These are phyloP conservation scores for Puccinia sorghi DNA, from an alignment of 1,284 basidiomycete genomes.

Conservation along the genomic window DNA sequence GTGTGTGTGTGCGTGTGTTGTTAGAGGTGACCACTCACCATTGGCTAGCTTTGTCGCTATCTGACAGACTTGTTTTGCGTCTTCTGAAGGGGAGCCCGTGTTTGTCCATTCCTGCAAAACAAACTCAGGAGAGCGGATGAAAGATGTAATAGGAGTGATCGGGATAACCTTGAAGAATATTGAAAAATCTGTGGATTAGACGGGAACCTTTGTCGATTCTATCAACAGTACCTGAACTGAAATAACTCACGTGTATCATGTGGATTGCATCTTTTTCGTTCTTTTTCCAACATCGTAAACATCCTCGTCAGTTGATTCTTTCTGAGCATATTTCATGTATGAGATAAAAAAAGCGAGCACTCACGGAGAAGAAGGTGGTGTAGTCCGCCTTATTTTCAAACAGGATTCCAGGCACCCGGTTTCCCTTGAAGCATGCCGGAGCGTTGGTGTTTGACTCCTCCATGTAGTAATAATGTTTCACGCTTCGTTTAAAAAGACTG, in stretches of 20 bases:
- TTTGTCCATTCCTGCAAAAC: slow-evolving; percentile 46
- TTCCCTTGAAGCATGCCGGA: slow-evolving; percentile 27
- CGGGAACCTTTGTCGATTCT: too few species aligned
- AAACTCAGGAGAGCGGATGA: slow-evolving; percentile 31
- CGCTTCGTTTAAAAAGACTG: slow-evolving; percentile 37
- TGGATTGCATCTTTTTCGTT: slow-evolving; percentile 50
- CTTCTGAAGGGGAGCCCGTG: slow-evolving; percentile 24
- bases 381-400: slow-evolving; percentile 50
- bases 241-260: slow-evolving; percentile 47
- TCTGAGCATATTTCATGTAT: too few species aligned
- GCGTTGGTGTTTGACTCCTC: slow-evolving; percentile 24
- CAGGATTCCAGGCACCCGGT: slow-evolving; percentile 46
- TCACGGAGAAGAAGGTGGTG: slow-evolving; percentile 50
- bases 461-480: slow-evolving; percentile 46
- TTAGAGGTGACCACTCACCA: too few species aligned
- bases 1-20: too few species aligned
- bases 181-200: too few species aligned
- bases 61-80: slow-evolving; percentile 24
- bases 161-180: slow-evolving; percentile 32
- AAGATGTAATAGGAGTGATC: slow-evolving; percentile 43
- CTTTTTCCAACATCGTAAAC: background rate
- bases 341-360: too few species aligned
- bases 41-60: slow-evolving; percentile 40
- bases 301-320: background rate
- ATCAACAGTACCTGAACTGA: too few species aligned